Base-by-base conservation (phyloP, 176 grass and related monocot species). In the Juncus effusus region DNA sequence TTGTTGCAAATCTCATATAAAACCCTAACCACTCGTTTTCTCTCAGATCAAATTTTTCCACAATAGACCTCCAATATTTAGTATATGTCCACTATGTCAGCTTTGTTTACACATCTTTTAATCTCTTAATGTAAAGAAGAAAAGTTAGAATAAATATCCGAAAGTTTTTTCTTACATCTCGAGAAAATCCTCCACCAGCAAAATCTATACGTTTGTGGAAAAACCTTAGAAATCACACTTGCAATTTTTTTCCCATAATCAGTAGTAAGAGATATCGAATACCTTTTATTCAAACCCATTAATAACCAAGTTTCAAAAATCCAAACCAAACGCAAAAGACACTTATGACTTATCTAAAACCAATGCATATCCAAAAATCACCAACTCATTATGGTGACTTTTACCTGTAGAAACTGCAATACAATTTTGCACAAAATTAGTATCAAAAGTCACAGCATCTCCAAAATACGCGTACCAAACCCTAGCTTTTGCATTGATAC, bases 361-460 rank as follows among this genome's bases (percentile, higher is more conserved):
- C 63, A 95, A 79, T 4, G 82, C 90, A 68, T 82, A 95, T 16
- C 85, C 90, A 77, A 95, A 95, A 85, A 89, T 53, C 65, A 95
- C 73, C 42, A 11, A 74, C n/a, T 95, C 83, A 35, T 85, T 85
- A 45, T 89, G 82, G 51, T 95, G 85, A 75, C 88, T 95, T 66
- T 85, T 28, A 2, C 90, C 85, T 2, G 73, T 85, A 74, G 88
- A 95, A 65, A 65, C 90, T 56, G 85, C 76, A 83, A 95, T 78
- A 19, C 84, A 84, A 2, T 78, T 95, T 65, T 86, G 58, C 41
- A 38, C 80, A 76, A 82, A 86, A 60, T 73, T 80, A 51, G 90
- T 95, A 61, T 95, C 85, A 1, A 95, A 89, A 36, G 84, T 89
- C 67, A 95, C 79, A 15, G 76, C 85, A 85, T 95, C 90, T n/a